Conservation (phyloP, 495 filamentous ascomycete species). For the Cercophora samala region DNA sequence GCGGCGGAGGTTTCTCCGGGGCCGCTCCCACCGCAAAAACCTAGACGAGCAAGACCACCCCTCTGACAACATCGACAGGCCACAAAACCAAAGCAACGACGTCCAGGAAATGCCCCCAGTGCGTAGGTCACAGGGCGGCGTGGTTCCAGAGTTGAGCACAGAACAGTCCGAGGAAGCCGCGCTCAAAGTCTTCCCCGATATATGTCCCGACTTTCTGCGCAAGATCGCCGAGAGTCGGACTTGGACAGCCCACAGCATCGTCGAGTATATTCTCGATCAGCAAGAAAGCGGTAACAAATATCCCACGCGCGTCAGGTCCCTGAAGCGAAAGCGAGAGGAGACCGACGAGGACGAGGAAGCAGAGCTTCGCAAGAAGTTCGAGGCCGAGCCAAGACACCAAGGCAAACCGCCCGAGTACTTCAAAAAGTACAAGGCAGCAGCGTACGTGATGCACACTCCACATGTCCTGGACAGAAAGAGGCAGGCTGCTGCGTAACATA, state of each 20-base stretch:
- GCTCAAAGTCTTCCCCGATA: slow-evolving; percentile 38
- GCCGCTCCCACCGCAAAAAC: not conserved
- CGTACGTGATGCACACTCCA: slow-evolving; percentile 19
- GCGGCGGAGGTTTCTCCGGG: not conserved
- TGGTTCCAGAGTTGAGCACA: not conserved
- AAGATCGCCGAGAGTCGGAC: slow-evolving; percentile 13
- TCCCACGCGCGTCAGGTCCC: slow-evolving; percentile 26
- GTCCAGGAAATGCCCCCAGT: slow-evolving; percentile 5
- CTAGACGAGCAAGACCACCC: not conserved
- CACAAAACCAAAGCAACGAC: not conserved
- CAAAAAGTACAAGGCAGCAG: slow-evolving; percentile 14
- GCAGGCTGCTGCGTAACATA: too few species aligned
- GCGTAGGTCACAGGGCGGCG: slow-evolving; percentile 1
- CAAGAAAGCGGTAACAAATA: slow-evolving; percentile 35
- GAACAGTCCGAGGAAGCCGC: slow-evolving; percentile 26
- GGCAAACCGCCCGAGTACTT: slow-evolving; percentile 11
- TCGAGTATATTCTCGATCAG: slow-evolving; percentile 32
- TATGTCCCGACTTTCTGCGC: slow-evolving; percentile 35
- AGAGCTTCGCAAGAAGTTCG: slow-evolving; percentile 14
- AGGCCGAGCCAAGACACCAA: not conserved
- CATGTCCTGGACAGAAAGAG: too few species aligned
- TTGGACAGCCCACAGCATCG: slow-evolving; percentile 22
- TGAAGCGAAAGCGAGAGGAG: slow-evolving; percentile 39
- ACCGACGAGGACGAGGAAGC: slow-evolving; percentile 21
- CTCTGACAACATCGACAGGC: slow-evolving; percentile 10